A percentile compares a stretch with the other conserved stretches of the same genome.
phyloP scores from a whole-genome alignment of 495 filamentous ascomycete genomes.

The Entonaema liquescens region DNA sequence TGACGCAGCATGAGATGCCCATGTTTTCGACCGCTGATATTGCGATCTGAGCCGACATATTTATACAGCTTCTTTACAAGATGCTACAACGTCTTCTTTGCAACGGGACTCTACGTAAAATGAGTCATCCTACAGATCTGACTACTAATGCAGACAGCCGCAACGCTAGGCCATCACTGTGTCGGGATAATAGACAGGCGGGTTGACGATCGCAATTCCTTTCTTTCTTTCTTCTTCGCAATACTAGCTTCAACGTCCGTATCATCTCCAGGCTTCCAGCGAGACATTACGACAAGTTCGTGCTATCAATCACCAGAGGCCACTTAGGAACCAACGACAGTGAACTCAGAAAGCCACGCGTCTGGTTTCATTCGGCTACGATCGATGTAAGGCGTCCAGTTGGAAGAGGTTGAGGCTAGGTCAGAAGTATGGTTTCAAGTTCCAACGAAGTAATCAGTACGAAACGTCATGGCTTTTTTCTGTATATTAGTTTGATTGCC shows the following conservation, averaged over 20 bases:
- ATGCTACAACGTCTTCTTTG: neutral
- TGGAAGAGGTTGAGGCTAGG: neutral
- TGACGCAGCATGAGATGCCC: neutral
- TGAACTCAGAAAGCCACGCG: neutral
- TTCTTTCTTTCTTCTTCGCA: neutral
- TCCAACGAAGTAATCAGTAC: neutral
- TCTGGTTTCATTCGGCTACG: neutral
- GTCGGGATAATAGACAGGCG: neutral
- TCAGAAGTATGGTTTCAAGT: neutral
- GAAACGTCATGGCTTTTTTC: conserved; percentile 1
- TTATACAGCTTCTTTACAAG: neutral
- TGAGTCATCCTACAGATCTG: neutral
- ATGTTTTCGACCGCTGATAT: neutral
- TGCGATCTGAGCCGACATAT: neutral
- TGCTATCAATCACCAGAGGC: conserved; percentile 1
- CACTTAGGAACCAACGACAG: neutral
- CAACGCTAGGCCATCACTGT: neutral
- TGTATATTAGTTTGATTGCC: neutral
- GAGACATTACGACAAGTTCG: neutral
- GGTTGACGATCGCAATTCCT: conserved; percentile 6
- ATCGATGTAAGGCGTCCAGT: neutral
- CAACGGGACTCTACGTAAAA: neutral
- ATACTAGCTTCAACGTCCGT: neutral
- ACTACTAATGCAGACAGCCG: conserved; percentile 1
- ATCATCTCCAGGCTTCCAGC: neutral